Conservation (phyloP, 768 basidiomycete species). For the Lentinula edodes region DNA sequence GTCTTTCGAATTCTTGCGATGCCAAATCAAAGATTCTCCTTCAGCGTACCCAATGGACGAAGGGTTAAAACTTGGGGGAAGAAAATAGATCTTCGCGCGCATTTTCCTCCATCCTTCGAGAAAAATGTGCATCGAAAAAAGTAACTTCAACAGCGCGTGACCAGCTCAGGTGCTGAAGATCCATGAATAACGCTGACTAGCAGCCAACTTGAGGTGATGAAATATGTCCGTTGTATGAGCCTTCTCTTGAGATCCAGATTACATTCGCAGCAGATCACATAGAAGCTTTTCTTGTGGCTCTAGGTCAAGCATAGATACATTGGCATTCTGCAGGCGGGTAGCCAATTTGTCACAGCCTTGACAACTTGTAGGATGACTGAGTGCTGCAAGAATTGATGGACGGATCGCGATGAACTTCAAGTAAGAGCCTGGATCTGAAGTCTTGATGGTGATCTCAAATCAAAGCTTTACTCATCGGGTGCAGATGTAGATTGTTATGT, state of each 20-base stretch:
- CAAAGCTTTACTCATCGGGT: not conserved
- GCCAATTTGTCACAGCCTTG: not conserved
- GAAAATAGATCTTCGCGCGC: no score
- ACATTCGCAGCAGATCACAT: not conserved
- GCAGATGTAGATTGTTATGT: not conserved
- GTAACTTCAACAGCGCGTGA: no score
- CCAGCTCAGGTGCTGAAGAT: no score
- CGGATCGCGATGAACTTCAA: not conserved
- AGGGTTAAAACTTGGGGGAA: no score
- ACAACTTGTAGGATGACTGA: not conserved
- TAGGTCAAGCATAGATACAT: not conserved
- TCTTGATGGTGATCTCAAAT: not conserved
- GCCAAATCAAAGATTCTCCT: no score
- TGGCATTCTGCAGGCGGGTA: not conserved
- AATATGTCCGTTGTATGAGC: no score
- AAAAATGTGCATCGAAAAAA: no score
- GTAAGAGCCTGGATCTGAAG: not conserved
- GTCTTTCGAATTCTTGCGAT: no score
- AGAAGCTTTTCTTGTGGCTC: not conserved
- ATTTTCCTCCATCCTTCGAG: no score
- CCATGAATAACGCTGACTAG: no score
- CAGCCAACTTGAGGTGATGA: no score
- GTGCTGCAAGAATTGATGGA: not conserved
- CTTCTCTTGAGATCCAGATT: not conserved
- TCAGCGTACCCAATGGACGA: no score